These are phyloP conservation scores for Plantago lanceolata DNA, from an alignment of 305 asterid genomes.

Conservation along the genomic window DNA sequence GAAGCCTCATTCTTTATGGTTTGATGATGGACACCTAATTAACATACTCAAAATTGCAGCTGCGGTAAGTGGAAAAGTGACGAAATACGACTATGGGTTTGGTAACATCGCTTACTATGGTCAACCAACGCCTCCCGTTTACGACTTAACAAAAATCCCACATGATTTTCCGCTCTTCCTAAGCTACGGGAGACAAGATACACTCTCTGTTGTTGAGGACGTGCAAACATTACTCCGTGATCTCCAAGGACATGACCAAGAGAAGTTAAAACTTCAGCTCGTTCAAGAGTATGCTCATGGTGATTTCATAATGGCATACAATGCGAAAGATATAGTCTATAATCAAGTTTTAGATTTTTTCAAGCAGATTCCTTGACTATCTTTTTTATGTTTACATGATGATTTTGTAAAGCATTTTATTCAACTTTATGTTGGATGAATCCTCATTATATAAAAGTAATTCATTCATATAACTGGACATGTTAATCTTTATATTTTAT, in stretches of 20 bases:
- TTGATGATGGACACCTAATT: neutral
- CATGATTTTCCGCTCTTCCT: constrained; percentile 57
- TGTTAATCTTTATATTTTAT: too few species aligned
- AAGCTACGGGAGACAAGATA: constrained; percentile 74
- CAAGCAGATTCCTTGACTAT: constrained; percentile 12
- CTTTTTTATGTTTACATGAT: too few species aligned
- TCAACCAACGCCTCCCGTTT: constrained; percentile 48
- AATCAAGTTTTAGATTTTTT: constrained; percentile 53
- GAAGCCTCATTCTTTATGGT: neutral
- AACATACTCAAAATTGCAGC: constrained; percentile 34
- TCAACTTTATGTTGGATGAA: too few species aligned
- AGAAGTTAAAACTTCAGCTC: constrained; percentile 60
- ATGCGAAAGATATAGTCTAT: constrained; percentile 62
- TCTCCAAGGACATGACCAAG: constrained; percentile 49
- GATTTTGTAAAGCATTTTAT: too few species aligned
- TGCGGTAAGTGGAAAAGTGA: constrained; percentile 45
- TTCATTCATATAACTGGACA: too few species aligned
- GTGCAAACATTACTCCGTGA: constrained; percentile 46
- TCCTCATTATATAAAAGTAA: too few species aligned
- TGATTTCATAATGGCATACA: constrained; percentile 63
- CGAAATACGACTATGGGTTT: constrained; percentile 61
- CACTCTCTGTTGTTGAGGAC: constrained; percentile 57
- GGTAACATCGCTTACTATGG: constrained; percentile 51
- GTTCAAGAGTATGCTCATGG: constrained; percentile 71
- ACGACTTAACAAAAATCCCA: constrained; percentile 54